Base-by-base conservation (phyloP, 2,329 filamentous ascomycete species). In the Zopfia rhizophila region DNA sequence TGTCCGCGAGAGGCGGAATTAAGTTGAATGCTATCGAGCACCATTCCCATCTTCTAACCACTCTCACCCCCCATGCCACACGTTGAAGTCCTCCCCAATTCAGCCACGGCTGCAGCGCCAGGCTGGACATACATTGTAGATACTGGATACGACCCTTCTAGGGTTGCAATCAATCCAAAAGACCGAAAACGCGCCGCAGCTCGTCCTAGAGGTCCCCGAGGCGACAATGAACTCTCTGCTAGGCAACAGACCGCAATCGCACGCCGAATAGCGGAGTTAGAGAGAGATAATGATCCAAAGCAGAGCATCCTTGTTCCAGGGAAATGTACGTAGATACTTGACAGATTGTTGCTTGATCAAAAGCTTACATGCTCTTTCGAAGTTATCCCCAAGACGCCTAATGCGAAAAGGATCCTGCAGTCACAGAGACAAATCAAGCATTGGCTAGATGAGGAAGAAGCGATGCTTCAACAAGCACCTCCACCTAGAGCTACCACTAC, bases 41-140 rank as follows among this genome's bases (percentile, higher is more conserved):
- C 30, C 35, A 19, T 4, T 5, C 5, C 4, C 28, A 35, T 19
- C 38, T 30, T 41, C 25, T 38, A n/a, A 38, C 27, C 44, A 30
- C 31, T 8, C 2, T 25, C 38, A 36, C 37, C 37, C 31, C 30
- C 52, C 30, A 86, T 86, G 80, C 83, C 83, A 58, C 88, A 89
- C 61, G 90, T 97, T 61, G 86, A 95, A 72, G 88, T 96, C 60
- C 78, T 97, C 45, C 89, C 90, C 24, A 76, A 75, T 46, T 85
- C 84, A 64, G 85, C 84, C 51, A 85, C 85, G 12, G 83, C 84
- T 31, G 78, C 82, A 31, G 89, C 90, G 1, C 91, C 93, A 1
- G 93, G 93, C 63, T 97, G 91, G 88, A 91, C 91, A 10, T 96
- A 96, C 69, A 90, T 97, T 1, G 86, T 91, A 21, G 90, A 96